Conservation (phyloP, 2,329 filamentous ascomycete species). For the Aspergillus calidoustus region DNA sequence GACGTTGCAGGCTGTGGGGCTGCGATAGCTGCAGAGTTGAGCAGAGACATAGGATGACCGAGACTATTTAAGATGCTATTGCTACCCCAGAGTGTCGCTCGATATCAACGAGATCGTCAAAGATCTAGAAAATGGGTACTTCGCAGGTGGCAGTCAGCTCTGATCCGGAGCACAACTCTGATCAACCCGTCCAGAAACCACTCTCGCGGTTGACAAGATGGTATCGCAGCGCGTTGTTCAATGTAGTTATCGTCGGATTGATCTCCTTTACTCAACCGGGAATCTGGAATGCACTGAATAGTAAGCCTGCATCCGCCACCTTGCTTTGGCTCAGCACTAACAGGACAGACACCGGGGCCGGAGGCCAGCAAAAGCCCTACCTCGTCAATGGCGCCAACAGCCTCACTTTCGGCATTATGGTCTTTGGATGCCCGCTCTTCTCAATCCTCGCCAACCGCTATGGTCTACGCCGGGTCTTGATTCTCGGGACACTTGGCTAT, state of each 20-base stretch:
- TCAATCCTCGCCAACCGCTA: slow-evolving; percentile 14
- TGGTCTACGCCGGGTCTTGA: slow-evolving; percentile 7
- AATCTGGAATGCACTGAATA: slow-evolving; percentile 14
- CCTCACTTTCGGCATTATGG: slow-evolving; percentile 11
- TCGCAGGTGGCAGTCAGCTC: neutral
- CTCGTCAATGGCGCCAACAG: slow-evolving; percentile 16
- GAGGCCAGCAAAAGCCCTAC: slow-evolving; percentile 13
- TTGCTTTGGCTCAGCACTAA: neutral
- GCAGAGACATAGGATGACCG: too few relatives aligned
- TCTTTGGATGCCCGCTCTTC: slow-evolving; percentile 13
- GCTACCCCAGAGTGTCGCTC: too few relatives aligned
- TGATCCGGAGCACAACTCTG: slow-evolving; percentile 6
- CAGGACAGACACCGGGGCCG: slow-evolving; percentile 8
- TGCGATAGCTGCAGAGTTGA: neutral
- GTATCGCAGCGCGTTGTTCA: slow-evolving; percentile 14
- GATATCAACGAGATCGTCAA: too few relatives aligned
- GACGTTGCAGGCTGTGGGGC: neutral
- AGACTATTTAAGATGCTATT: too few relatives aligned
- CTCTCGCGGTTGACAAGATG: slow-evolving; percentile 3
- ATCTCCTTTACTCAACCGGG: slow-evolving; percentile 13
- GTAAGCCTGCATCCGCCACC: neutral
- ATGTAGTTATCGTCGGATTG: slow-evolving; percentile 13
- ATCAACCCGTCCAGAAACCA: slow-evolving; percentile 7
- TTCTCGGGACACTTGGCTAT: slow-evolving; percentile 11
- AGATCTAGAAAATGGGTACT: slow-evolving; percentile 1